A percentile compares a stretch with the other conserved stretches of the same genome.
Evolutionary conservation across 345 rosid genomes (phyloP).

Genomic region (Populus pruinosa): DNA sequence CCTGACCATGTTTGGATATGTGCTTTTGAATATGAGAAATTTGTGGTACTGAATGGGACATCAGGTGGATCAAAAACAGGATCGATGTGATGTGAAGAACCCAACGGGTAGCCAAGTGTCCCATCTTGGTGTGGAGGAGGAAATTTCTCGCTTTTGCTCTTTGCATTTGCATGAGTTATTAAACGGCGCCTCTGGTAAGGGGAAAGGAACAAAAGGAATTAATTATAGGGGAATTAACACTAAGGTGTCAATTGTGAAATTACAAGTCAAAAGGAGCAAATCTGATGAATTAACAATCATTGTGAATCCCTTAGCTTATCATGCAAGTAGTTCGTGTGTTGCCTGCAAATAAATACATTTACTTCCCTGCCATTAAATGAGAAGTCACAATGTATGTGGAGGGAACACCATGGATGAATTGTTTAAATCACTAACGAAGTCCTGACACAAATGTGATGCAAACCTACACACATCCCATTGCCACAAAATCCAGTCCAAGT

Average conservation of each 20-base stretch:
- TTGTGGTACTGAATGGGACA: constrained; percentile 32
- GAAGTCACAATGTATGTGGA: too few relatives aligned
- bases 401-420: too few relatives aligned
- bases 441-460: background rate
- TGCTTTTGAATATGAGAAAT: constrained; percentile 28
- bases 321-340: too few relatives aligned
- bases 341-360: too few relatives aligned
- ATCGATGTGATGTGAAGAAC: constrained; percentile 25
- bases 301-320: too few relatives aligned
- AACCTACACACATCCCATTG: background rate
- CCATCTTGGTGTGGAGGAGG: constrained; percentile 38
- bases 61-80: constrained; percentile 27
- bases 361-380: too few relatives aligned
- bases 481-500: background rate
- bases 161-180: constrained; percentile 35
- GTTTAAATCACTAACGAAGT: background rate
- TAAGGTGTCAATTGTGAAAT: too few relatives aligned
- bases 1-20: constrained; percentile 34
- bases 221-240: background rate
- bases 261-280: too few relatives aligned
- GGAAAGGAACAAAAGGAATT: background rate
- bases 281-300: too few relatives aligned
- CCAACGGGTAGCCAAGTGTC: constrained; percentile 30
- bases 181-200: constrained; percentile 37
- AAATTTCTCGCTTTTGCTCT: constrained; percentile 38